Evolutionary conservation across 1,284 basidiomycete genomes (phyloP).

Genomic region (Erythrobasidium hasegawianum): DNA sequence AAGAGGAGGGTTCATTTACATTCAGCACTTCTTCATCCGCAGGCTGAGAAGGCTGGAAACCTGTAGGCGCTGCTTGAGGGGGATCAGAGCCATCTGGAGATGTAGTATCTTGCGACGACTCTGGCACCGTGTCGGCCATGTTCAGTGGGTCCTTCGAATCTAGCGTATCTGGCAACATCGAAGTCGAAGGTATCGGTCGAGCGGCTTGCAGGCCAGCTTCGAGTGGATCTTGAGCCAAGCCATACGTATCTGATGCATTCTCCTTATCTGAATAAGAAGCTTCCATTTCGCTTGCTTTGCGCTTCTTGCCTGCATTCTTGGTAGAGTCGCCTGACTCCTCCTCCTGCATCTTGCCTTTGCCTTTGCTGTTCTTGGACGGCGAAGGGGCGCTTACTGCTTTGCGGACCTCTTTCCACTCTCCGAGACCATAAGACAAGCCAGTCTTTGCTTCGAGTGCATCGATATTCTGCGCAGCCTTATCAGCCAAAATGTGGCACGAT

Average conservation of each 20-base stretch:
- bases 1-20: no score
- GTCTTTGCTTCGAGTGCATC: constrained; percentile 82
- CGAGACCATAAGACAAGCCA: constrained; percentile 72
- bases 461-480: constrained; percentile 59
- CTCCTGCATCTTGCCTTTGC: constrained; percentile 15
- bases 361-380: not conserved
- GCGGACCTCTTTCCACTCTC: constrained; percentile 23
- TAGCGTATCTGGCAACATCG: not conserved
- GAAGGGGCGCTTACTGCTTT: constrained; percentile 3
- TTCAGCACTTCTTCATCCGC: no score
- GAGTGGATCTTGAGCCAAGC: no score
- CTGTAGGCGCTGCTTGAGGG: no score
- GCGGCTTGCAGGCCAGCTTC: not conserved
- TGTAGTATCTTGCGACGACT: no score
- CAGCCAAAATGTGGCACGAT: no score
- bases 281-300: constrained; percentile 14
- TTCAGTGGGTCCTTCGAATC: no score
- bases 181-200: not conserved
- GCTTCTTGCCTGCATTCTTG: constrained; percentile 22
- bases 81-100: no score
- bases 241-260: not conserved
- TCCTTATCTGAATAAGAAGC: not conserved
- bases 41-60: no score
- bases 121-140: no score
- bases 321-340: not conserved